Evolutionary conservation across 2,329 filamentous ascomycete genomes (phyloP).

Genomic region (Alternaria sp.): DNA sequence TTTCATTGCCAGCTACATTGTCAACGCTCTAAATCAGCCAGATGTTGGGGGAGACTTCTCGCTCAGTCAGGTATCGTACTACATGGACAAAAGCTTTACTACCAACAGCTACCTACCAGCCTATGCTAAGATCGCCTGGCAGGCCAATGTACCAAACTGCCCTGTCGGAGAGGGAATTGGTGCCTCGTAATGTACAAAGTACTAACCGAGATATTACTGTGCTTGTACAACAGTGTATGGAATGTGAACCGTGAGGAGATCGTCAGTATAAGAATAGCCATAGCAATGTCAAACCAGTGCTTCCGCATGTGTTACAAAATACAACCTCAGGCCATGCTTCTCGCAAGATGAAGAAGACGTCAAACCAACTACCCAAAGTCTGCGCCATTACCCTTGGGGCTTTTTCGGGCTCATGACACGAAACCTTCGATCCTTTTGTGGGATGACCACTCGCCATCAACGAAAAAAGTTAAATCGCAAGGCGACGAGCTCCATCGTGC

Average conservation of each 20-base stretch:
- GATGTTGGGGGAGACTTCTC: constrained; percentile 46
- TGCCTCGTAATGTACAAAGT: not conserved
- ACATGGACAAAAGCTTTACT: constrained; percentile 52
- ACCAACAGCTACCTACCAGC: constrained; percentile 53
- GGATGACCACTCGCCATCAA: not conserved
- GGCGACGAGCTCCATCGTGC: not conserved
- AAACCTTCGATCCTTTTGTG: not conserved
- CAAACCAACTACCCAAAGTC: not conserved
- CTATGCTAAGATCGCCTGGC: constrained; percentile 54
- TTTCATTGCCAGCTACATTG: constrained; percentile 53
- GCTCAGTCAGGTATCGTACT: constrained; percentile 44
- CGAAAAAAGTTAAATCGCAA: not conserved
- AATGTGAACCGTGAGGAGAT: not conserved
- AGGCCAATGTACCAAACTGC: constrained; percentile 51
- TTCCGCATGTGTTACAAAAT: not conserved
- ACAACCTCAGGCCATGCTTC: not conserved
- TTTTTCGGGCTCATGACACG: not conserved
- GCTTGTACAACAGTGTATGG: not conserved
- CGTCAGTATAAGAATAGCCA: not conserved
- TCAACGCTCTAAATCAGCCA: constrained; percentile 45
- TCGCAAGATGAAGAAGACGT: not conserved
- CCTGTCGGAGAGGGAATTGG: constrained; percentile 50
- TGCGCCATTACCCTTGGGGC: not conserved
- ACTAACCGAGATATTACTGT: not conserved
- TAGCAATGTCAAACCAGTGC: not conserved